Conservation (phyloP, 225 moss, liverwort and hornwort species). For the Rhytidiadelphus loreus region DNA sequence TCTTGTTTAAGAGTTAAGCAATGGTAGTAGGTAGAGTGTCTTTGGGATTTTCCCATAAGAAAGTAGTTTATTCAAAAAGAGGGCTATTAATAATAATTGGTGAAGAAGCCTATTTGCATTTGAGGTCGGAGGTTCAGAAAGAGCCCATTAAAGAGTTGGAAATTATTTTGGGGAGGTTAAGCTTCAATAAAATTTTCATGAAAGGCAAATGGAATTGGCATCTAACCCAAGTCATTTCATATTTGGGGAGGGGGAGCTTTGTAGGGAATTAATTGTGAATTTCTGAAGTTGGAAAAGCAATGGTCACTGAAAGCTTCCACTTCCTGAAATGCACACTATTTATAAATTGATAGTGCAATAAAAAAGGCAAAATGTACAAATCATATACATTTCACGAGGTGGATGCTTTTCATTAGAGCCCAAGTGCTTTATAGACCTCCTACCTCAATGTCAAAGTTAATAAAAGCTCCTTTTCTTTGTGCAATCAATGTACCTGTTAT, state of each 20-base stretch:
- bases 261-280: fast-evolving
- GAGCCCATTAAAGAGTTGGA: fast-evolving
- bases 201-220: neutral
- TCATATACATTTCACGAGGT: fast-evolving
- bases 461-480: too few species aligned
- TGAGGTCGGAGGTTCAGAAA: fast-evolving
- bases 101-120: neutral
- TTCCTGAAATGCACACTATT: neutral
- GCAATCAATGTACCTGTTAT: neutral
- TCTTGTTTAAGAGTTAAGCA: too few species aligned
- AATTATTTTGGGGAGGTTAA: neutral
- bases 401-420: fast-evolving
- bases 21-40: fast-evolving
- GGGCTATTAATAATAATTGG: fast-evolving
- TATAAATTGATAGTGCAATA: fast-evolving
- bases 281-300: too few species aligned
- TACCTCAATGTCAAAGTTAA: neutral
- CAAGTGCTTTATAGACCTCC: fast-evolving
- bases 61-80: neutral
- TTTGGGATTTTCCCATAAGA: neutral
- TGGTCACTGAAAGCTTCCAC: fast-evolving
- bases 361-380: neutral
- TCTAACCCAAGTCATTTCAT: fast-evolving
- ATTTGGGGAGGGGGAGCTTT: neutral
- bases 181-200: fast-evolving